phyloP scores from a whole-genome alignment of 805 yeast species.

The Teunomyces cretensis region DNA sequence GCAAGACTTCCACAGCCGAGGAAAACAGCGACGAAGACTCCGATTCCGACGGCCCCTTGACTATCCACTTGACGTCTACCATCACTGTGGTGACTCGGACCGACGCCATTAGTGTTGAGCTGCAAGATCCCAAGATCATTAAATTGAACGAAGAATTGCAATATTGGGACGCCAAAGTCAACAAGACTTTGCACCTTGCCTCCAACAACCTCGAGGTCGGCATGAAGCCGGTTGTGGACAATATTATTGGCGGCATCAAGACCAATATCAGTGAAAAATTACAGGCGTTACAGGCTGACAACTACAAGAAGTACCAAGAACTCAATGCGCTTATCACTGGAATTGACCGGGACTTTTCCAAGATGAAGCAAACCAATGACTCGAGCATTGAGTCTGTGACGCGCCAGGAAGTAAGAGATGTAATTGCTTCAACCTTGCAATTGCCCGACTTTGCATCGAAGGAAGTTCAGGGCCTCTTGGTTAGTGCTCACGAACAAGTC shows the following conservation, averaged over 20 bases:
- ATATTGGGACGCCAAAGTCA: constrained; percentile 34
- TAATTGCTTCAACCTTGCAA: constrained; percentile 24
- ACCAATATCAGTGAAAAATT: constrained; percentile 25
- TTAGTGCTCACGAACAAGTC: constrained; percentile 25
- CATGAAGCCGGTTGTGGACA: constrained; percentile 26
- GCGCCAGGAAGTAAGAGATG: constrained; percentile 38
- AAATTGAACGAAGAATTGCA: constrained; percentile 28
- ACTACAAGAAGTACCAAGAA: constrained; percentile 29
- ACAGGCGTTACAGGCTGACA: constrained; percentile 26
- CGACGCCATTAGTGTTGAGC: constrained; percentile 7
- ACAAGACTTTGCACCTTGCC: constrained; percentile 36
- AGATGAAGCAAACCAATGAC: constrained; percentile 20
- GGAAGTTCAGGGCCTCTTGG: constrained; percentile 24
- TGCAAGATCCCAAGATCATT: constrained; percentile 2
- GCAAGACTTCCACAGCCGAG: background rate
- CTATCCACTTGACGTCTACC: constrained; percentile 7
- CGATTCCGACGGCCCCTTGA: constrained; percentile 5
- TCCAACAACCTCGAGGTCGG: constrained; percentile 29
- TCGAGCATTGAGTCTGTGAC: constrained; percentile 18
- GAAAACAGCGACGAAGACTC: background rate
- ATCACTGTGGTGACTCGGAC: constrained; percentile 3
- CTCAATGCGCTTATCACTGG: constrained; percentile 28
- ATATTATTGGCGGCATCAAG: constrained; percentile 23
- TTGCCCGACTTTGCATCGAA: constrained; percentile 20
- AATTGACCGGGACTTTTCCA: constrained; percentile 35